Evolutionary conservation across 495 filamentous ascomycete genomes (phyloP).

Genomic region (Elasticomyces elasticus): DNA sequence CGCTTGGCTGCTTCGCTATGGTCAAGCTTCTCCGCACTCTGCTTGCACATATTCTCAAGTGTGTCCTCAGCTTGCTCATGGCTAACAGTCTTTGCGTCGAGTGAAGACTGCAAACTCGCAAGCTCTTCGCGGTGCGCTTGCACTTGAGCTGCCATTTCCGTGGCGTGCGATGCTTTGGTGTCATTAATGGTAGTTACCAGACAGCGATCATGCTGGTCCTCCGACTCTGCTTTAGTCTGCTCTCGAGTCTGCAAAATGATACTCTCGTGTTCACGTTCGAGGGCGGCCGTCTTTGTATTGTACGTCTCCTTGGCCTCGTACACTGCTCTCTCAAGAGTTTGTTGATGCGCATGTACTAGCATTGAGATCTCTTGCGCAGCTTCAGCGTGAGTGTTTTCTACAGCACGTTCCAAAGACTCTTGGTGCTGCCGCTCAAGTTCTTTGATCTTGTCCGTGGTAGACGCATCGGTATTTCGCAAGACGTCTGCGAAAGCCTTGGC

Average conservation of each 20-base stretch:
- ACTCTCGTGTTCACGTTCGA: slow-evolving; percentile 1
- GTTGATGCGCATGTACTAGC: neutral
- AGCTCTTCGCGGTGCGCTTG: slow-evolving; percentile 6
- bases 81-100: slow-evolving; percentile 7
- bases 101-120: slow-evolving; percentile 5
- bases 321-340: neutral
- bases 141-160: neutral
- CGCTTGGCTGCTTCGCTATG: neutral
- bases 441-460: neutral
- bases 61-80: slow-evolving; percentile 10
- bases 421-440: slow-evolving; percentile 2
- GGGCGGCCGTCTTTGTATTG: neutral
- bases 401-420: neutral
- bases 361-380: neutral
- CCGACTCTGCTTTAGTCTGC: neutral
- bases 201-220: slow-evolving; percentile 1
- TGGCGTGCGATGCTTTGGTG: neutral
- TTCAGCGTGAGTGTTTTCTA: neutral
- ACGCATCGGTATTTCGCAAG: neutral
- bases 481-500: neutral
- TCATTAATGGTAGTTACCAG: neutral
- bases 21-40: slow-evolving; percentile 4
- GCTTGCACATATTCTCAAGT: slow-evolving; percentile 4
- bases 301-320: neutral
- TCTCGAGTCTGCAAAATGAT: neutral